These are phyloP conservation scores for Ustilago sp. DNA, from an alignment of 1,284 basidiomycete genomes.

Conservation along the genomic window DNA sequence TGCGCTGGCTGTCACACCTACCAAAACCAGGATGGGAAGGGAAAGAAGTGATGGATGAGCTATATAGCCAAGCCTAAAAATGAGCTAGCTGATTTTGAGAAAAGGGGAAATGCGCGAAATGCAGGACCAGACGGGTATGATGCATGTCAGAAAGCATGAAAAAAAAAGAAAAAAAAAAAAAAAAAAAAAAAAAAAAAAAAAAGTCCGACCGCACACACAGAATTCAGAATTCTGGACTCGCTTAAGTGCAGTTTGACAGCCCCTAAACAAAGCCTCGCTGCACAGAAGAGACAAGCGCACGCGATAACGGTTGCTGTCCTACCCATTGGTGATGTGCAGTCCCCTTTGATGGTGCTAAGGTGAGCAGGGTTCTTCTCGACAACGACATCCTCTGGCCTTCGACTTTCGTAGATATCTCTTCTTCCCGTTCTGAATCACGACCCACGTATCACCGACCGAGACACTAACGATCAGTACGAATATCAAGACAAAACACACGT, in stretches of 20 bases:
- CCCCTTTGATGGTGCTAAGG: background rate
- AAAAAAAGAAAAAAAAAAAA: no score
- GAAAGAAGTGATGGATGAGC: background rate
- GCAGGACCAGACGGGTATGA: background rate
- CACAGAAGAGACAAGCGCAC: background rate
- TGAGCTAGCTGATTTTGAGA: no score
- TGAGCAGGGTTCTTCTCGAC: background rate
- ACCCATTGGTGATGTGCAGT: background rate
- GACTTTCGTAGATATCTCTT: background rate
- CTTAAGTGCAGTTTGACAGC: constrained; percentile 2
- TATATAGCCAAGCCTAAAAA: background rate
- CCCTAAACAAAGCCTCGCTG: constrained; percentile 2
- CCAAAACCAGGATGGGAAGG: background rate
- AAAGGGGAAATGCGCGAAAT: no score
- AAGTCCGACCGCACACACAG: background rate
- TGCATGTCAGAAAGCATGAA: background rate
- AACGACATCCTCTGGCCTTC: background rate
- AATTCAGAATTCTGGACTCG: background rate
- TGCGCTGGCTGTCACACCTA: background rate
- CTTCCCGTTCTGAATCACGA: background rate
- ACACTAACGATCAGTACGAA: no score
- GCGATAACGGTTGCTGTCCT: background rate
- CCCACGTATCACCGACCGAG: background rate
- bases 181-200: background rate
- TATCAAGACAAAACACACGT: no score